These are phyloP conservation scores for Luvunga scandens DNA, from an alignment of 345 rosid genomes.

Conservation along the genomic window DNA sequence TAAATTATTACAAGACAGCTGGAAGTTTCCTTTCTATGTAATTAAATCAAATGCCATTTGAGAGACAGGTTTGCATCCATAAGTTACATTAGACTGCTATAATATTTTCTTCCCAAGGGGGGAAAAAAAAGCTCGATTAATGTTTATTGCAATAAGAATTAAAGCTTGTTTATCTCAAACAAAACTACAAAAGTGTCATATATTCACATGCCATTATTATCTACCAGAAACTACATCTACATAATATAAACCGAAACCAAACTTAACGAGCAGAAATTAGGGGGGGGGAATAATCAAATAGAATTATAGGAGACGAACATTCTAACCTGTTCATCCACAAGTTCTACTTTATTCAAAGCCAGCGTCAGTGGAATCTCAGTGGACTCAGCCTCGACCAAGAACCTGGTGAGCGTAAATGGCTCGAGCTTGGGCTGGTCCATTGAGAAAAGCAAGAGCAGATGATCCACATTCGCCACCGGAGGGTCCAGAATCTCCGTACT, in stretches of 20 bases:
- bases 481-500: conserved; percentile 65
- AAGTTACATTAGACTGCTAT: not conserved
- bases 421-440: conserved; percentile 76
- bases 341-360: conserved; percentile 75
- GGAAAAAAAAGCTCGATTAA: not conserved
- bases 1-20: not conserved
- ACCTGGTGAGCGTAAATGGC: conserved; percentile 75
- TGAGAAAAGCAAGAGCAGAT: conserved; percentile 72
- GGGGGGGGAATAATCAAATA: not conserved
- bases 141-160: not conserved
- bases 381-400: conserved; percentile 88
- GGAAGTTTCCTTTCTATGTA: not conserved
- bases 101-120: not conserved
- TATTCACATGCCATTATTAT: not conserved
- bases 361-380: conserved; percentile 75
- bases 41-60: not conserved
- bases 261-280: not conserved
- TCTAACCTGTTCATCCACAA: conserved; percentile 60
- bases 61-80: not conserved
- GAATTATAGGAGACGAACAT: not conserved
- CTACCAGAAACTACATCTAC: not conserved
- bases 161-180: not conserved
- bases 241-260: not conserved
- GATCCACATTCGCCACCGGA: conserved; percentile 91
- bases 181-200: not conserved